A percentile compares a stretch with the other conserved stretches of the same genome.
phyloP scores from a whole-genome alignment of 108 stramenopile genomes.

The Bacterosira constricta region DNA sequence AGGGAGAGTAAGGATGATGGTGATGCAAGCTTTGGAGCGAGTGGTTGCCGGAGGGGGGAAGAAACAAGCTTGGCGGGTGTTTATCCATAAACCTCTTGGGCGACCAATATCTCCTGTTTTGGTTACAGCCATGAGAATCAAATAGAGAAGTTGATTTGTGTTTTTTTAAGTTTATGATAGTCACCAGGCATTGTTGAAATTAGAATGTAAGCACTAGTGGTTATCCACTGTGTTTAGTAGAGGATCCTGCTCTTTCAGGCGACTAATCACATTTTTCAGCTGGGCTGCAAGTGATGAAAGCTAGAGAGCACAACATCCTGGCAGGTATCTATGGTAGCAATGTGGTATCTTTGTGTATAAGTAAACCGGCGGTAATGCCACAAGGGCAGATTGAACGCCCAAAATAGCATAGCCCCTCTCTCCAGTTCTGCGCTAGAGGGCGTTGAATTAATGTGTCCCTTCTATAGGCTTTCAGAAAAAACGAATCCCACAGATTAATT shows the following conservation, averaged over 20 bases:
- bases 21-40: constrained; percentile 44
- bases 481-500: background rate
- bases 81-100: constrained; percentile 69
- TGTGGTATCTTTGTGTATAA: no score
- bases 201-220: no score
- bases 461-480: background rate
- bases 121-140: constrained; percentile 70
- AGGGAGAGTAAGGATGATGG: constrained; percentile 27
- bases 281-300: no score
- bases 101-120: constrained; percentile 69
- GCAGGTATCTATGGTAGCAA: no score
- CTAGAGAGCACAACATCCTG: no score
- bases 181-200: no score
- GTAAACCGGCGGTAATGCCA: background rate
- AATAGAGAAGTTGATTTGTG: constrained; percentile 38
- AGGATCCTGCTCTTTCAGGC: no score
- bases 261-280: no score
- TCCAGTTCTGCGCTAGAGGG: background rate
- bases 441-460: background rate
- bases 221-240: no score
- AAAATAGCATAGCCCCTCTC: background rate
- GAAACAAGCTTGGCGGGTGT: constrained; percentile 65
- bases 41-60: constrained; percentile 38
- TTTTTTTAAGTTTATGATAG: background rate
- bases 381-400: no score